Percentiles rank a stretch among this genome's conserved stretches.
Evolutionary conservation across 352 stramenopile genomes (phyloP).

Genomic region (Phytophthora palmivora): DNA sequence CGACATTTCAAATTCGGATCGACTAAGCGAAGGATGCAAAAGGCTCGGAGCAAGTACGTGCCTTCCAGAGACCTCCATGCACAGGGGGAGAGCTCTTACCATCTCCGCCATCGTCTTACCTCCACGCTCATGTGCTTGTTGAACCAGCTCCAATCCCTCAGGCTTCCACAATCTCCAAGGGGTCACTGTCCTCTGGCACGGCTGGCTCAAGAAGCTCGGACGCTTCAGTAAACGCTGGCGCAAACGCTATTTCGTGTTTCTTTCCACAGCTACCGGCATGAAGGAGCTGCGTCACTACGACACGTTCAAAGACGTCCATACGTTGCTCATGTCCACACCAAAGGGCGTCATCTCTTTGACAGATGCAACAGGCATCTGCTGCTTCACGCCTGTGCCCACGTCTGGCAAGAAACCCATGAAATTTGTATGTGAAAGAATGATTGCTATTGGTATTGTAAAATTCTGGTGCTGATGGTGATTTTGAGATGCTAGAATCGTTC

Average conservation of each 20-base stretch:
- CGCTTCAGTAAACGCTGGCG: slow-evolving; percentile 86
- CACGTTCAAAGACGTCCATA: slow-evolving; percentile 61
- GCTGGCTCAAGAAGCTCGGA: slow-evolving; percentile 87
- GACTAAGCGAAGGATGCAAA: slow-evolving; percentile 47
- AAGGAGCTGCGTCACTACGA: slow-evolving; percentile 86
- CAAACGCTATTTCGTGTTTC: slow-evolving; percentile 80
- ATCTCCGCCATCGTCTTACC: slow-evolving; percentile 9
- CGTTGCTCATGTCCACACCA: slow-evolving; percentile 67
- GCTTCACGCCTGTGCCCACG: slow-evolving; percentile 57
- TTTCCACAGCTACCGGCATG: slow-evolving; percentile 67
- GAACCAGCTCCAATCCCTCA: slow-evolving; percentile 51
- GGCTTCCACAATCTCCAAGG: slow-evolving; percentile 58
- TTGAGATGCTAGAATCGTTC: slow-evolving; percentile 48
- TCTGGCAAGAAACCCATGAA: slow-evolving; percentile 54
- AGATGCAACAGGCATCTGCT: slow-evolving; percentile 81
- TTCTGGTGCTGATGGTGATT: neutral
- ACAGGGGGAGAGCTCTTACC: neutral
- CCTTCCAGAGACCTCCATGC: no score
- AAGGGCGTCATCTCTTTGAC: slow-evolving; percentile 79
- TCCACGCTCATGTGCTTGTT: slow-evolving; percentile 11
- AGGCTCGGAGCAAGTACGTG: slow-evolving; percentile 55
- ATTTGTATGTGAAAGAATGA: slow-evolving; percentile 52
- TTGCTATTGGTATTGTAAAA: slow-evolving; percentile 2
- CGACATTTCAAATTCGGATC: slow-evolving; percentile 6
- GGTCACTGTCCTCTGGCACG: slow-evolving; percentile 82